Conservation (phyloP, 169 alveolate species). For the Plasmodium coatneyi region DNA sequence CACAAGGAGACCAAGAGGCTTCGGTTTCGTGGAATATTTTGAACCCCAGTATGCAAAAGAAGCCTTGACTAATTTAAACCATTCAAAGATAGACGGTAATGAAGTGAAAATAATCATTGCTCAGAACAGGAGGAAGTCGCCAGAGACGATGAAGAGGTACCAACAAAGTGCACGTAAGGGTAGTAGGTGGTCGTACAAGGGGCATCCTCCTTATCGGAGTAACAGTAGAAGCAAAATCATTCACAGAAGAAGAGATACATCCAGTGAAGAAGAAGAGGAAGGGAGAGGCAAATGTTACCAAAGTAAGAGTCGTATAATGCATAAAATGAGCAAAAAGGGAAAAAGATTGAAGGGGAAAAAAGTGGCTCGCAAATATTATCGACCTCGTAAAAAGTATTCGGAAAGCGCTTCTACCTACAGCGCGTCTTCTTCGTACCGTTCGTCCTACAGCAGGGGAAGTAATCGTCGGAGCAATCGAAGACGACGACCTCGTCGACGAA, state of each 20-base stretch:
- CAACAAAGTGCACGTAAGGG: conserved; percentile 37
- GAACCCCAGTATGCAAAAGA: conserved; percentile 90
- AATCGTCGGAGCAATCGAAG: not conserved
- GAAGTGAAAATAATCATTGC: conserved; percentile 90
- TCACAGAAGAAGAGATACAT: not conserved
- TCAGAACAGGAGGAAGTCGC: conserved; percentile 93
- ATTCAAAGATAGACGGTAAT: conserved; percentile 89
- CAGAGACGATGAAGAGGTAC: conserved; percentile 87
- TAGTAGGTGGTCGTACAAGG: conserved; percentile 25
- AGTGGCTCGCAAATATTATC: not conserved
- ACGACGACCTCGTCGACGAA: not conserved
- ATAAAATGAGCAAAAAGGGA: not conserved
- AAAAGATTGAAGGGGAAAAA: not conserved
- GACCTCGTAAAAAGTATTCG: not conserved
- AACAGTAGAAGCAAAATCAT: not conserved
- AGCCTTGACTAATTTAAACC: conserved; percentile 90
- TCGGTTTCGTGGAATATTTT: conserved; percentile 92
- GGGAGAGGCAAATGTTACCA: not conserved
- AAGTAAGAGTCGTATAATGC: conserved; percentile 1
- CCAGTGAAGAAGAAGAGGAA: not conserved
- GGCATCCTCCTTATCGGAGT: not conserved
- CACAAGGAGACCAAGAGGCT: conserved; percentile 90
- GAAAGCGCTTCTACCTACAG: conserved; percentile 18
- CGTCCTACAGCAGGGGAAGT: conserved; percentile 1
- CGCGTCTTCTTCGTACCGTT: conserved; percentile 15